Evolutionary conservation across 257 asterid genomes (phyloP), one percentile per base, ranked within the genome.

Genomic region (Solanum etuberosum): DNA sequence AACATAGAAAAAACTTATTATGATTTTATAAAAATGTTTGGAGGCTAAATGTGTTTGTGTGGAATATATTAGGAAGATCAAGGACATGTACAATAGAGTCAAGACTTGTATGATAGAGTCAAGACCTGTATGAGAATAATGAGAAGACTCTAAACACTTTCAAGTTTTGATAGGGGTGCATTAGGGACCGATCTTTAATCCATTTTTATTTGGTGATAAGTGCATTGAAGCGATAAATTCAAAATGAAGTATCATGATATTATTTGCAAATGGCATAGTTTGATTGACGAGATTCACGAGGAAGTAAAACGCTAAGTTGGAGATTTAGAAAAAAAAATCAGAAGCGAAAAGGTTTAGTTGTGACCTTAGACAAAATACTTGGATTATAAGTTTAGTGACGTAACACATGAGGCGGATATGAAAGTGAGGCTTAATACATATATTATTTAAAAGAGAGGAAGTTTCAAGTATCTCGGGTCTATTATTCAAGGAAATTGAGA

Each of bases 31-130:
- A n/a, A 61, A 6, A 61, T 61, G 29, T 23, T 61, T 61, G 70
- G 14, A 61, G 67, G 7, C 29, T 61, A 23, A 61, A 61, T 61
- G 16, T 21, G 67, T n/a, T 2, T n/a, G 3, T n/a, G 15, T n/a
- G 15, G 29, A 61, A 16, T 23, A 21, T 61, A n/a, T 61, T 61
- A 23, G 15, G 14, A 23, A 9, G 29, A 23, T 61, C 6, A 61
- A 61, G 5, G 31, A n/a, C 6, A 10, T 61, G 31, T 61, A 23
- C 0, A 7, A 61, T 61, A 13, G 3, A n/a, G 3, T 10, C 32
- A 4, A 61, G 14, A 9, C 15, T 0, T 5, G 13, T n/a, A 2
- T 0, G 16, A 61, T 61, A 13, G 3, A n/a, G 3, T 10, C 32
- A 4, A 61, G 14, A 9, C 15, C 0, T 5, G 13, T n/a, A 2